Evolutionary conservation across 2,329 filamentous ascomycete species (phyloP), one percentile per base, ranked within the genome.

Genomic region (Dactylellina drechsleri): DNA sequence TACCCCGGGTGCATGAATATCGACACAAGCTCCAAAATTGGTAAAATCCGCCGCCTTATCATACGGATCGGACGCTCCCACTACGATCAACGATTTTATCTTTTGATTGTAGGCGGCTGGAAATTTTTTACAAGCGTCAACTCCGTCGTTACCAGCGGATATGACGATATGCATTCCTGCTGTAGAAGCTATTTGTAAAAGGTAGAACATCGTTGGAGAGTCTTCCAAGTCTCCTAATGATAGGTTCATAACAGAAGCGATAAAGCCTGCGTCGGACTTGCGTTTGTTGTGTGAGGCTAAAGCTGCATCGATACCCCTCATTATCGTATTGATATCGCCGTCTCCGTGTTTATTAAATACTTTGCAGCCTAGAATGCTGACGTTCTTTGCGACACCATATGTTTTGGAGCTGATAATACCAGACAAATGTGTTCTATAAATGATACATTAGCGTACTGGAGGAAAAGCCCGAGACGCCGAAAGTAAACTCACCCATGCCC

Each of bases 1-100:
- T 77, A 85, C 83, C 20, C 87, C 87, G 0, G 87, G 86, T n/a
- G 85, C 87, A 78, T 85, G 88, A 77, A 88, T 81, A 78, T 87
- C 86, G 53, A 87, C 84, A 77, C 85, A 85, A 2, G 78, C 71
- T 31, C 85, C 85, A 50, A 82, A 83, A 79, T 84, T 84, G 23
- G 82, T 83, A 78, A 82, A 84, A 8, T 50, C 77, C 20, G 83
- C 80, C 16, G 81, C 80, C n/a, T 70, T 54, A 54, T 84, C 82
- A 18, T 66, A 58, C 43, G 77, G 75, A 64, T 80, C 78, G 54
- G 81, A 81, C 8, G 83, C 82, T 16, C 81, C 83, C 57, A 84
- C 81, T 28, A 82, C 83, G 70, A 83, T 78, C 59, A 81, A 82
- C 28, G 80, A 78, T n/a, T 82, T 83, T 15, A 83, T 50, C 2